Evolutionary conservation across 768 basidiomycete genomes (phyloP), one percentile per base, ranked within the genome.

Genomic region (Amanita subjunquillea): DNA sequence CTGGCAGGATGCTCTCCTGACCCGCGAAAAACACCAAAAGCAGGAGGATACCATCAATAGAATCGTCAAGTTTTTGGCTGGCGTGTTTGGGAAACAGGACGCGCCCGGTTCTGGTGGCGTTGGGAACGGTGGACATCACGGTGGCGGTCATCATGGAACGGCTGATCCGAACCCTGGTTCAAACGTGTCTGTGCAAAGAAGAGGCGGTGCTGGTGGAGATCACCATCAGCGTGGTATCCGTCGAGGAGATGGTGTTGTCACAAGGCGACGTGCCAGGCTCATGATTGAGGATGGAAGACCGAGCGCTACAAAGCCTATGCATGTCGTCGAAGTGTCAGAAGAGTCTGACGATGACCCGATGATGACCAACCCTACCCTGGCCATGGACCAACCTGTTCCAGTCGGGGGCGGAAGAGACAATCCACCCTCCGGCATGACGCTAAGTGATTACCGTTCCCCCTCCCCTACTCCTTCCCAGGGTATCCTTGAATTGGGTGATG

Each of bases 31-130:
- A 53, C 85, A 95, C 62, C 84, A 91, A 64, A 93, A 90, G 62
- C 93, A 97, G 58, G 87, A 96, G 62, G 93, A 98, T 65, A 96
- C 92, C 20, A 92, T 98, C 64, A 92, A 96, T 61, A 74, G 90
- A 51, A 98, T 99, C 55, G 78, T 99, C 57, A 87, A 91, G 55
- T 98, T 99, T 68, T 69, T 99, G 51, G 94, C 94, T 8, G 85
- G 91, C 10, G 86, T 97, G 2, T 98, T 98, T 69, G 86, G 87
- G 10, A 66, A 65, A 42, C 77, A 75, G 50, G 70, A 72, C 1
- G 72, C 67, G 4, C 27, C 50, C 6, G 50, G 37, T 43, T 65
- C 71, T n/a, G 58, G 40, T 9, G 54, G 72, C 65, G 48, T 65
- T 61, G 41, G 65, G 61, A 42, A 66, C 63, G 47, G 65, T 67